Evolutionary conservation across 2,329 filamentous ascomycete species (phyloP).

Genomic region (Periconia digitata): DNA sequence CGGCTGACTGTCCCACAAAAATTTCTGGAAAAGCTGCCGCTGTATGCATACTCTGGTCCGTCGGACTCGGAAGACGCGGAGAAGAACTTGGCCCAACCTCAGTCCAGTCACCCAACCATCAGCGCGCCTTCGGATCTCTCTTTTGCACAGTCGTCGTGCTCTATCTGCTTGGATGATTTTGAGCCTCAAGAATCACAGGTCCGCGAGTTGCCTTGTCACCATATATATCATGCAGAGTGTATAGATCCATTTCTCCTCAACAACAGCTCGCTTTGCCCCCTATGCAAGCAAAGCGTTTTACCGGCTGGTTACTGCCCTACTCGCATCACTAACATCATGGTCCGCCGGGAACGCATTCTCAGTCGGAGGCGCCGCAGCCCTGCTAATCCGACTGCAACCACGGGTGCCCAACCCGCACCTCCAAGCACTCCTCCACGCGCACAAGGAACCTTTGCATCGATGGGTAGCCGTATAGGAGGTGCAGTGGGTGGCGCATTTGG

Average conservation of each 20-base stretch:
- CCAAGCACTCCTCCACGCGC: constrained; percentile 5
- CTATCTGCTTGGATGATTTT: constrained; percentile 88
- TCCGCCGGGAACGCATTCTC: constrained; percentile 74
- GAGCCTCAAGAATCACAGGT: constrained; percentile 70
- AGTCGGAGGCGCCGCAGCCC: constrained; percentile 59
- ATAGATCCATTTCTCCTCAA: constrained; percentile 81
- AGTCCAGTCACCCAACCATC: constrained; percentile 13
- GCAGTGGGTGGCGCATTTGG: constrained; percentile 8
- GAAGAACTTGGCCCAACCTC: constrained; percentile 19
- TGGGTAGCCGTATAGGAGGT: constrained; percentile 27
- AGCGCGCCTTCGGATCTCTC: constrained; percentile 17
- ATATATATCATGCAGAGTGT: constrained; percentile 92
- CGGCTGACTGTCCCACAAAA: constrained; percentile 73
- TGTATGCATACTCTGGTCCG: constrained; percentile 68
- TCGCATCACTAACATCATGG: constrained; percentile 74
- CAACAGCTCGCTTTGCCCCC: constrained; percentile 82
- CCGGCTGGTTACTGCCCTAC: constrained; percentile 62
- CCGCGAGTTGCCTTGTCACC: constrained; percentile 82
- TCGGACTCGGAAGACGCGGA: constrained; percentile 15
- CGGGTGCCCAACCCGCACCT: neutral
- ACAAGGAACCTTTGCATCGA: constrained; percentile 20
- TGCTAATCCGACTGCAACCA: constrained; percentile 2
- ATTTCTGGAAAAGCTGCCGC: constrained; percentile 71
- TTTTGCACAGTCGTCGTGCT: constrained; percentile 76
- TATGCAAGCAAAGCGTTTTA: constrained; percentile 76